A percentile compares a stretch with the other conserved stretches of the same genome.
Evolutionary conservation across 1,284 basidiomycete genomes (phyloP).

Genomic region (Ganoderma boninense): DNA sequence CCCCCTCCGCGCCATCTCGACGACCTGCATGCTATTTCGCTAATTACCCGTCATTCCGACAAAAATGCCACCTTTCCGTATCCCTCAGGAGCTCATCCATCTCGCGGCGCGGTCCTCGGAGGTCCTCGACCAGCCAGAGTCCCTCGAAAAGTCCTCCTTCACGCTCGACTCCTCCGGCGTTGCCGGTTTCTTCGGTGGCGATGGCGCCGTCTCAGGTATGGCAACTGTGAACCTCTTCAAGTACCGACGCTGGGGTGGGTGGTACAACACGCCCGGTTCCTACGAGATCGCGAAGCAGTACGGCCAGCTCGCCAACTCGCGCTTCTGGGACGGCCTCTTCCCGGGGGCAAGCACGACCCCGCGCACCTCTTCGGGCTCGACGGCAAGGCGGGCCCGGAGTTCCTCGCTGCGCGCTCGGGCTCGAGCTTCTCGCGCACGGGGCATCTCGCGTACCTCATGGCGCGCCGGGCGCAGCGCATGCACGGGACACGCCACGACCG

Average conservation of each 20-base stretch:
- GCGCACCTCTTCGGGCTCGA: slow-evolving; percentile 16
- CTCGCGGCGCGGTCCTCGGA: neutral
- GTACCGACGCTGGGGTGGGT: slow-evolving; percentile 17
- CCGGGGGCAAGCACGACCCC: slow-evolving; percentile 15
- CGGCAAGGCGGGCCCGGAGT: slow-evolving; percentile 12
- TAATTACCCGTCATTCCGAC: neutral
- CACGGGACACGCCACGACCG: neutral
- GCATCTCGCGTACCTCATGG: slow-evolving; percentile 9
- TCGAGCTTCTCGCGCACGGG: slow-evolving; percentile 12
- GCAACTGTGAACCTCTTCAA: slow-evolving; percentile 18
- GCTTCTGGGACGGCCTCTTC: slow-evolving; percentile 22
- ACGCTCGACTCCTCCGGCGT: slow-evolving; percentile 20
- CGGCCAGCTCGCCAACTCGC: slow-evolving; percentile 15
- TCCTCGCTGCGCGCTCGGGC: slow-evolving; percentile 13
- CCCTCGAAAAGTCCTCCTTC: slow-evolving; percentile 6
- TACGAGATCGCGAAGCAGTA: slow-evolving; percentile 18
- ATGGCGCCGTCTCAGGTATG: slow-evolving; percentile 19
- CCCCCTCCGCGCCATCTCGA: neutral
- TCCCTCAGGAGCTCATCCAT: neutral
- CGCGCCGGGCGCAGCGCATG: neutral
- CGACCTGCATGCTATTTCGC: neutral
- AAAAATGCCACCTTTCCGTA: neutral
- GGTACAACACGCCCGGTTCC: slow-evolving; percentile 23
- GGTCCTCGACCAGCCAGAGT: neutral
- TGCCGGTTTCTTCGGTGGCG: slow-evolving; percentile 23